phyloP scores from a whole-genome alignment of 2,329 filamentous ascomycete species.

The Lachnum nothofagi region DNA sequence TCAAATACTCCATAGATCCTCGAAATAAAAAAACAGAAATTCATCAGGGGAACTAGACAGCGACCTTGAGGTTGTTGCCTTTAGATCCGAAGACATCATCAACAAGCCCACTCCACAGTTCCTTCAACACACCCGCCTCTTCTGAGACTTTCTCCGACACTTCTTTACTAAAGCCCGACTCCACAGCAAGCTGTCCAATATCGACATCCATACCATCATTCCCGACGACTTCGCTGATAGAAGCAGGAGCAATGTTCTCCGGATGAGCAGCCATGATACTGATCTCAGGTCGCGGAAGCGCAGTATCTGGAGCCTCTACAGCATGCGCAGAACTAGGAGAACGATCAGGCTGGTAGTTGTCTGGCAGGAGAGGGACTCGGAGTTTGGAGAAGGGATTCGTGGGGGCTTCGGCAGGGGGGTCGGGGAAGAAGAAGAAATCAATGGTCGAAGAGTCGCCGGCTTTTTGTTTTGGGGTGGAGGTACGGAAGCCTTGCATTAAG shows the following conservation, averaged over 20 bases:
- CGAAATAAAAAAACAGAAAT: neutral
- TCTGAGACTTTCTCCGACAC: constrained; percentile 38
- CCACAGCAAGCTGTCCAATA: constrained; percentile 46
- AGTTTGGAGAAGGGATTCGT: constrained; percentile 36
- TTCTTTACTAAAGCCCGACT: constrained; percentile 8
- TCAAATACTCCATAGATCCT: neutral
- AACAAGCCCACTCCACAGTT: constrained; percentile 53
- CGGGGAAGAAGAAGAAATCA: constrained; percentile 50
- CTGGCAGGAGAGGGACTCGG: constrained; percentile 56
- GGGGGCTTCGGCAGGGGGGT: constrained; percentile 33
- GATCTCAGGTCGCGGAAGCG: constrained; percentile 42
- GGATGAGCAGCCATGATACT: constrained; percentile 54
- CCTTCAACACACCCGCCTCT: constrained; percentile 45
- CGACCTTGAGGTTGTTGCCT: constrained; percentile 1
- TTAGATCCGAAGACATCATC: constrained; percentile 42
- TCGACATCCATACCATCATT: constrained; percentile 44
- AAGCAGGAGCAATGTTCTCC: constrained; percentile 45
- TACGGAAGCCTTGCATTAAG: constrained; percentile 60
- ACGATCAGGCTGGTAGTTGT: constrained; percentile 44
- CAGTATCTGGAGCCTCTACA: constrained; percentile 40
- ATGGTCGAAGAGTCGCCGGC: constrained; percentile 30
- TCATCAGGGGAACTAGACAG: constrained; percentile 3
- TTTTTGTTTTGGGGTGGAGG: constrained; percentile 39
- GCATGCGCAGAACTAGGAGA: constrained; percentile 35
- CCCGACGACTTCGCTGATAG: constrained; percentile 55